Percentiles rank a stretch among this genome's conserved stretches.
phyloP scores from a whole-genome alignment of 305 asterid species.

The Euphrasia arctica region DNA sequence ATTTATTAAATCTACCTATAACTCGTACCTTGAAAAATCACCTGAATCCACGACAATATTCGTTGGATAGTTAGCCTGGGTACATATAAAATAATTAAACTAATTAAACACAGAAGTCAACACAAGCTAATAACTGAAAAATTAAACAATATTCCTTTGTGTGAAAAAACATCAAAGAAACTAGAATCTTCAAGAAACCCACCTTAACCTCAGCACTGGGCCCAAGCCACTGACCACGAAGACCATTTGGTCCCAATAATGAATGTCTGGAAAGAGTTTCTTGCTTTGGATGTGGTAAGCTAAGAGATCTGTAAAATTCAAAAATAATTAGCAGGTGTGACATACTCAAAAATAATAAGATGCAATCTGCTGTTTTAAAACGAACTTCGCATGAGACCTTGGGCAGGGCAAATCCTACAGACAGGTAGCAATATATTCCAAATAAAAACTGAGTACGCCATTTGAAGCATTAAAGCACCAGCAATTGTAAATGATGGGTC shows the following conservation, averaged over 20 bases:
- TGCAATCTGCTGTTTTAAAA: conserved; percentile 6
- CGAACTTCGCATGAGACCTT: conserved; percentile 20
- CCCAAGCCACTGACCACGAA: conserved; percentile 69
- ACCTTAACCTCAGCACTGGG: conserved; percentile 77
- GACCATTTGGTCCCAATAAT: conserved; percentile 81
- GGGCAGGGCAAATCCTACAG: conserved; percentile 21
- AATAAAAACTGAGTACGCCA: conserved; percentile 26
- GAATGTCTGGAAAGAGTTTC: conserved; percentile 96
- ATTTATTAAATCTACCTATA: conserved; percentile 27
- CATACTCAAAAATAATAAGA: conserved; percentile 14
- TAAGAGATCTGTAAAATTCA: conserved; percentile 62
- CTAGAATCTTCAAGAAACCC: conserved; percentile 14
- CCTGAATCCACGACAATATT: conserved; percentile 44
- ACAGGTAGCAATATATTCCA: conserved; percentile 17
- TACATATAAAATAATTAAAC: conserved; percentile 16
- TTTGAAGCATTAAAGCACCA: conserved; percentile 22
- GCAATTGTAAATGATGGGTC: conserved; percentile 23
- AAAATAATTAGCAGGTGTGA: conserved; percentile 23
- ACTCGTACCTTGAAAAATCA: conserved; percentile 68
- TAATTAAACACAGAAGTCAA: conserved; percentile 17
- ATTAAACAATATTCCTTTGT: not conserved
- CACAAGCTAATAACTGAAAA: conserved; percentile 1
- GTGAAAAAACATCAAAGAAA: conserved; percentile 18
- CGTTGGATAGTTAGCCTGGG: conserved; percentile 88
- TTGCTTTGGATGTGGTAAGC: conserved; percentile 80